phyloP scores from a whole-genome alignment of 805 yeast genomes.

The Kodamaea hsintzibuensis region DNA sequence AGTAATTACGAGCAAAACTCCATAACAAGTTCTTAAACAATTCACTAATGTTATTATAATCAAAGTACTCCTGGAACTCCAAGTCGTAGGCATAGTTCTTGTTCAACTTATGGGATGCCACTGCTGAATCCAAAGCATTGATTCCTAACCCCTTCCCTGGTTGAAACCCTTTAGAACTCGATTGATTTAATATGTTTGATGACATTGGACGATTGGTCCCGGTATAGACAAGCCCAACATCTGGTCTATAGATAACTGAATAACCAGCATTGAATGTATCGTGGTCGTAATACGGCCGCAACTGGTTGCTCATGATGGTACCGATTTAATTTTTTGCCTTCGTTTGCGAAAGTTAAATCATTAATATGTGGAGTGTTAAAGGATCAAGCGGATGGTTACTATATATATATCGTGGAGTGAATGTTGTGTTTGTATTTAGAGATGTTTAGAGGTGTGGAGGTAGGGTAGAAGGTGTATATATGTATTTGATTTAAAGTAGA shows the following conservation, averaged over 20 bases:
- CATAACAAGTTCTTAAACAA: slow-evolving; percentile 55
- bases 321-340: slow-evolving; percentile 5
- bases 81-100: slow-evolving; percentile 54
- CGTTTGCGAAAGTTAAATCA: neutral
- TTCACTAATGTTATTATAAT: slow-evolving; percentile 56
- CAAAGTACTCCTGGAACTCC: slow-evolving; percentile 68
- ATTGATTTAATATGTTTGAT: slow-evolving; percentile 19
- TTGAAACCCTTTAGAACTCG: slow-evolving; percentile 11
- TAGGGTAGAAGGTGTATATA: no score
- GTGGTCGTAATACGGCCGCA: slow-evolving; percentile 74
- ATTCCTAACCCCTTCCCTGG: slow-evolving; percentile 20
- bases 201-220: slow-evolving; percentile 37
- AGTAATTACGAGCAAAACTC: slow-evolving; percentile 67
- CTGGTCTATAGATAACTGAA: slow-evolving; percentile 59
- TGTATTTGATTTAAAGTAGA: no score
- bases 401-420: no score
- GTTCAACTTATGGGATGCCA: slow-evolving; percentile 15
- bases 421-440: no score
- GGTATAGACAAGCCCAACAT: slow-evolving; percentile 58
- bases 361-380: neutral
- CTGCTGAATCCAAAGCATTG: slow-evolving; percentile 11
- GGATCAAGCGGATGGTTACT: no score
- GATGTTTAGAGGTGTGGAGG: neutral
- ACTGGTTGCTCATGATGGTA: slow-evolving; percentile 16
- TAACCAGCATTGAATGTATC: slow-evolving; percentile 66